Base-by-base conservation (phyloP, 495 filamentous ascomycete genomes). In the Ascobolus immersus region DNA sequence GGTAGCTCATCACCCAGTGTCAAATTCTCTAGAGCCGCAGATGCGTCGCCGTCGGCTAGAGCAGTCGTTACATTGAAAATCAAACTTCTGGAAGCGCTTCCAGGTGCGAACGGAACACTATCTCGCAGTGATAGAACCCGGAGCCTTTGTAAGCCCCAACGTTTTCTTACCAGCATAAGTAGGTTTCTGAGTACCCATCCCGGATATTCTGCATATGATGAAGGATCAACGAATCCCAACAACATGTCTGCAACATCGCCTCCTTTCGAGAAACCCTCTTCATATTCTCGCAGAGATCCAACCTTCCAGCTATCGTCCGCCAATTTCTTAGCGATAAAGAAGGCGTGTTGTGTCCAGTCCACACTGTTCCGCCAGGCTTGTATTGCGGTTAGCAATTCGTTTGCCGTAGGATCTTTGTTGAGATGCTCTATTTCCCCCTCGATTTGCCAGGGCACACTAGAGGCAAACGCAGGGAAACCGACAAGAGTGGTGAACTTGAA, bases 401-500 rank as follows among this genome's bases (percentile, higher is more conserved):
- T 31, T 31, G 9, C 90, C 79, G 8, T 75, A 73, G 15, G 82
- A 37, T 57, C 49, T 9, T 56, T 48, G 5, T 65, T 61, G 28
- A 93, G 49, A 38, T 49, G 58, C 17, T 56, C 55, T 12, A 69
- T 53, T 6, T 55, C 48, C 13, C 41, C 33, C 17, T 36, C 37
- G 13, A 39, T 41, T 39, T 65, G 67, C 86, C 86, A 96, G 12
- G 62, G 56, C 6, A 78, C 75, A 35, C 81, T 71, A 0, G 89
- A 84, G 53, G 81, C 79, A 17, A 96, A 60, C 28, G 86, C 78
- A 11, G 86, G 86, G 47, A 86, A 96, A 1, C 69, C 86, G 51
- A 93, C 92, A 67, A 82, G 82, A 52, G 92, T 91, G 17, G 70
- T 74, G 44, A 94, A 93, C 34, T 65, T 73, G 55, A 92, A 93